These are phyloP conservation scores for Plasmodium cynomolgi DNA, from an alignment of 169 alveolate species.

Conservation along the genomic window DNA sequence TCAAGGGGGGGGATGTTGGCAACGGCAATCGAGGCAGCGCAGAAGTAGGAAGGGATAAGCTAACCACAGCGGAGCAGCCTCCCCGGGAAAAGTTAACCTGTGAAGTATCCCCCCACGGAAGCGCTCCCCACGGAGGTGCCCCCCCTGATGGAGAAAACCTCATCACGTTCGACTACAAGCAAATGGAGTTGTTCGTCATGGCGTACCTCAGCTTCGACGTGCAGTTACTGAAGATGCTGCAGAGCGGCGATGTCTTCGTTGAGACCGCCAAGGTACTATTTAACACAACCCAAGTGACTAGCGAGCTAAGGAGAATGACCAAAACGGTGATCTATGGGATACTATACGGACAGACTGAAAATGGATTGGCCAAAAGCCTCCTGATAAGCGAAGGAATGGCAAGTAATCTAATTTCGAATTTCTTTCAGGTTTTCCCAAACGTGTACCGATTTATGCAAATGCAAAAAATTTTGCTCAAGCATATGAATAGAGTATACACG, in stretches of 20 bases:
- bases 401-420: constrained; percentile 65
- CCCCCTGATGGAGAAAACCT: constrained; percentile 24
- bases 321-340: constrained; percentile 83
- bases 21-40: not conserved
- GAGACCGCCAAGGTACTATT: constrained; percentile 78
- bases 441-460: constrained; percentile 76
- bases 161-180: constrained; percentile 77
- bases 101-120: no score
- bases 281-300: constrained; percentile 75
- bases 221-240: constrained; percentile 50
- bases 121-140: not conserved
- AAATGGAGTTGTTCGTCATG: constrained; percentile 82
- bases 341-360: constrained; percentile 81
- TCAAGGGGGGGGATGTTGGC: not conserved
- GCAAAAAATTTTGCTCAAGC: constrained; percentile 70
- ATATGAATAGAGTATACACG: constrained; percentile 75
- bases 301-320: constrained; percentile 77
- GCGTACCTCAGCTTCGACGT: constrained; percentile 78
- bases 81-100: not conserved
- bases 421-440: constrained; percentile 74
- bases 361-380: constrained; percentile 78
- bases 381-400: constrained; percentile 75
- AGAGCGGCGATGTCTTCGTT: constrained; percentile 62
- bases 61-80: not conserved
- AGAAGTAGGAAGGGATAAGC: not conserved